Evolutionary conservation across 306 rosid species (phyloP), one percentile per base, ranked within the genome.

Genomic region (Trifolium repens): DNA sequence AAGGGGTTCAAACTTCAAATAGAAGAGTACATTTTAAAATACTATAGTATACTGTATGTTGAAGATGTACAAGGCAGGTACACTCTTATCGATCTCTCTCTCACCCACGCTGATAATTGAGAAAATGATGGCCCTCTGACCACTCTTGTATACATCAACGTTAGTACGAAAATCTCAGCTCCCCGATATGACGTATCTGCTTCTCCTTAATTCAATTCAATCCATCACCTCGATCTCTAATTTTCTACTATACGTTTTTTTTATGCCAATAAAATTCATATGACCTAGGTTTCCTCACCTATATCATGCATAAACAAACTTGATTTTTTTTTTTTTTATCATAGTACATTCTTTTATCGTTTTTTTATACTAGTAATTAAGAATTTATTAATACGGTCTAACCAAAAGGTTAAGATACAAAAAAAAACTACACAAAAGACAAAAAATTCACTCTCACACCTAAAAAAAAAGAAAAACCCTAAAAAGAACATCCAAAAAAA

Each of bases 101-200:
- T 50, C 71, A 10, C 8, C 77, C 71, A 39, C 73, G 81, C 81
- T 75, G 83, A 88, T 92, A 81, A 92, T 88, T 87, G 93, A 85
- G 98, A 87, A 85, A 84, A 92, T 92, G 93, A 93, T 87, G 84
- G 90, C 77, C 80, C 89, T 87, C 87, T 85, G 87, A 81, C 68
- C 74, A 16, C 80, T 75, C 82, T 66, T 68, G 57, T 34, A 19
- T 74, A 49, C 67, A 53, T 55, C 50, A 75, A 79, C 74, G 78
- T 82, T 76, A 69, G 96, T 84, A 91, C 85, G 78, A 46, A 46
- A 5, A 15, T 53, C 43, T 75, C 76, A 70, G 73, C 3, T 63
- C 42, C 9, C 74, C 49, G 70, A 75, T 76, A 39, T 82, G 87
- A 86, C 84, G 77, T 9, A 84, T 85, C 88, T 79, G 68, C 35